Evolutionary conservation across 2,329 filamentous ascomycete genomes (phyloP).

Genomic region (Ascocoryne sarcoides): DNA sequence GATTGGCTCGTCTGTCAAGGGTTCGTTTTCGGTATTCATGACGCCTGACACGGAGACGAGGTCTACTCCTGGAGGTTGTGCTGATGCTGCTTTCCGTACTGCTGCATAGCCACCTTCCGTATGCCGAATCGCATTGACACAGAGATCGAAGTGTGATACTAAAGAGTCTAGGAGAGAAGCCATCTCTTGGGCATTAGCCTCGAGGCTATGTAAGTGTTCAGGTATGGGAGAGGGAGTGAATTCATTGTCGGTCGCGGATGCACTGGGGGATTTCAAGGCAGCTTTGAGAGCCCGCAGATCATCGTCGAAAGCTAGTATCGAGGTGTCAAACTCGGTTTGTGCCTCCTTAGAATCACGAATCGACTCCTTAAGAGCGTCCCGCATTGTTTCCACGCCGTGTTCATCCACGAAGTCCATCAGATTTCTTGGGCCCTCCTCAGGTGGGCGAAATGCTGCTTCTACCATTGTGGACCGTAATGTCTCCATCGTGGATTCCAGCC

Average conservation of each 20-base stretch:
- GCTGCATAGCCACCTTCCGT: constrained; percentile 74
- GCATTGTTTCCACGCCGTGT: constrained; percentile 55
- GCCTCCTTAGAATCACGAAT: constrained; percentile 61
- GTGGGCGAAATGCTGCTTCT: constrained; percentile 52
- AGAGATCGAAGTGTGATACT: constrained; percentile 85
- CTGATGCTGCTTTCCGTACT: constrained; percentile 58
- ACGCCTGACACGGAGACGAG: constrained; percentile 58
- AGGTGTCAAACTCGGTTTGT: constrained; percentile 64
- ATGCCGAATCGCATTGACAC: constrained; percentile 81
- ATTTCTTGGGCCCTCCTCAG: constrained; percentile 48
- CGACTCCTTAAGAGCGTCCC: constrained; percentile 57
- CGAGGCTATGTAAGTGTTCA: constrained; percentile 34
- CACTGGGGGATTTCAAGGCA: constrained; percentile 30
- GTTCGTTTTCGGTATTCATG: constrained; percentile 46
- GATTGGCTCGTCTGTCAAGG: constrained; percentile 52
- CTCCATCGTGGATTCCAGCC: constrained; percentile 57
- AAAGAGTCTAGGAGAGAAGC: constrained; percentile 72
- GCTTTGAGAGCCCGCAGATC: constrained; percentile 58
- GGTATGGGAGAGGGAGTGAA: constrained; percentile 34
- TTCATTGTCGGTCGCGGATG: constrained; percentile 14
- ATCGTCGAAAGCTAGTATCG: constrained; percentile 60
- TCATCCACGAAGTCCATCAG: constrained; percentile 73
- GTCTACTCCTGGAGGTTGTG: constrained; percentile 38
- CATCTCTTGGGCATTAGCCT: constrained; percentile 66
- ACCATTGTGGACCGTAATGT: constrained; percentile 56